These are phyloP conservation scores for Candida sphagnicola DNA, from an alignment of 805 yeast species.

Conservation along the genomic window DNA sequence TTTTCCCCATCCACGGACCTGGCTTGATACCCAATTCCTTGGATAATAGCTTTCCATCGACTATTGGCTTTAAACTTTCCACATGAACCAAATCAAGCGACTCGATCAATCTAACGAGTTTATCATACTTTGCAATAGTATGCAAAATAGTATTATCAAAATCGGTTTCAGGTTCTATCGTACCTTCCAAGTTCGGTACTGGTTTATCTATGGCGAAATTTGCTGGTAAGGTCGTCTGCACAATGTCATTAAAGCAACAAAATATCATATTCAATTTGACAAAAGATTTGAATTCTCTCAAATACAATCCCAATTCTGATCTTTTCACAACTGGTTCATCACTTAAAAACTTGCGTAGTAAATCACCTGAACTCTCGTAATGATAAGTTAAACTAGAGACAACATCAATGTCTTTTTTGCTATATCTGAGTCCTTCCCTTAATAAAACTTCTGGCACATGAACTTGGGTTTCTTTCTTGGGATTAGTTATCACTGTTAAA, in stretches of 20 bases:
- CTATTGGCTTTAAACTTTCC: slow-evolving; percentile 53
- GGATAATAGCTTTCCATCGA: slow-evolving; percentile 73
- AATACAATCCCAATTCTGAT: slow-evolving; percentile 56
- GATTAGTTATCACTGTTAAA: slow-evolving; percentile 29
- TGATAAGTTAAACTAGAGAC: slow-evolving; percentile 41
- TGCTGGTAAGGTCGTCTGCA: slow-evolving; percentile 6
- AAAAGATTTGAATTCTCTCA: slow-evolving; percentile 51
- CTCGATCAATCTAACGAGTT: slow-evolving; percentile 27
- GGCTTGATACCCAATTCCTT: slow-evolving; percentile 54
- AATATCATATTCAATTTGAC: slow-evolving; percentile 44
- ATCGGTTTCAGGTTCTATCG: slow-evolving; percentile 2
- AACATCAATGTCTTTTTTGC: slow-evolving; percentile 51
- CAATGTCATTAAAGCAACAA: slow-evolving; percentile 31
- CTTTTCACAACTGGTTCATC: slow-evolving; percentile 28
- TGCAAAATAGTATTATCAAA: slow-evolving; percentile 6
- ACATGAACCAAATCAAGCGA: slow-evolving; percentile 37
- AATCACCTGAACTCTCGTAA: slow-evolving; percentile 15
- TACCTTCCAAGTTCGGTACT: slow-evolving; percentile 10
- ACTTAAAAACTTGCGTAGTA: slow-evolving; percentile 16
- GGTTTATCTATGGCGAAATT: slow-evolving; percentile 1
- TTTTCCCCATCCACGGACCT: slow-evolving; percentile 80
- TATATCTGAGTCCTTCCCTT: slow-evolving; percentile 67
- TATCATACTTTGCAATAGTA: slow-evolving; percentile 22
- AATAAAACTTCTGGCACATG: slow-evolving; percentile 50
- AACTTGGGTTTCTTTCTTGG: slow-evolving; percentile 29